phyloP scores from a whole-genome alignment of 176 grass and related monocot genomes.

The Triticum urartu region DNA sequence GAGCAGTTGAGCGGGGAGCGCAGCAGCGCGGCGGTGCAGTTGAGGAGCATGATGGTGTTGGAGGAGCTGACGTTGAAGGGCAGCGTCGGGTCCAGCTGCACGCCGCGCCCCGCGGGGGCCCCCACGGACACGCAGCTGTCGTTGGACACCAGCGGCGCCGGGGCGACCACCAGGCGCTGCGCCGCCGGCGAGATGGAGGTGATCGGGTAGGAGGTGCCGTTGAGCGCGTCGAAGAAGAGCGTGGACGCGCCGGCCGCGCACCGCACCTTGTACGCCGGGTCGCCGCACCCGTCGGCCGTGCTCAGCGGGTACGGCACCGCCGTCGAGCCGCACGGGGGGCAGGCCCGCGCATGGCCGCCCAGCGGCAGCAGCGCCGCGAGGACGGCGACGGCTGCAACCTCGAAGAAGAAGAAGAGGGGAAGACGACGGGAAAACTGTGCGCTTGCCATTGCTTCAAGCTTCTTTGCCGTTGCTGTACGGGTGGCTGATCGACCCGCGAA shows the following conservation, averaged over 20 bases:
- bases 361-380: not conserved
- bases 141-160: constrained; percentile 37
- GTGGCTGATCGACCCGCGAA: not conserved
- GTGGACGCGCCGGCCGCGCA: constrained; percentile 31
- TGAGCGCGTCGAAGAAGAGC: constrained; percentile 67
- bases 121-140: constrained; percentile 48
- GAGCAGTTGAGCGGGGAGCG: constrained; percentile 67
- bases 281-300: constrained; percentile 65
- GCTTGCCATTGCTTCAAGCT: constrained; percentile 25
- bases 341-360: constrained; percentile 26
- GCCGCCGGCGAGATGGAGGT: constrained; percentile 36
- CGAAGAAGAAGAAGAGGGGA: not conserved
- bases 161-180: constrained; percentile 60
- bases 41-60: constrained; percentile 79
- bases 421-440: not conserved
- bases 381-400: not conserved
- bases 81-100: constrained; percentile 56
- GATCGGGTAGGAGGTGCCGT: constrained; percentile 64
- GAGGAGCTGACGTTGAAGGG: constrained; percentile 73
- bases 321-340: constrained; percentile 59
- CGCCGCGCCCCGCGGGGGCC: constrained; percentile 20
- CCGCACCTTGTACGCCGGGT: constrained; percentile 63
- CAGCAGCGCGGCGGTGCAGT: constrained; percentile 54
- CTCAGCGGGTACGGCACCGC: constrained; percentile 71
- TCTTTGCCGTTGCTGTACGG: not conserved